Percentiles rank a stretch among this genome's conserved stretches.
phyloP scores from a whole-genome alignment of 495 filamentous ascomycete species.

The Bathelium albidoporum region DNA sequence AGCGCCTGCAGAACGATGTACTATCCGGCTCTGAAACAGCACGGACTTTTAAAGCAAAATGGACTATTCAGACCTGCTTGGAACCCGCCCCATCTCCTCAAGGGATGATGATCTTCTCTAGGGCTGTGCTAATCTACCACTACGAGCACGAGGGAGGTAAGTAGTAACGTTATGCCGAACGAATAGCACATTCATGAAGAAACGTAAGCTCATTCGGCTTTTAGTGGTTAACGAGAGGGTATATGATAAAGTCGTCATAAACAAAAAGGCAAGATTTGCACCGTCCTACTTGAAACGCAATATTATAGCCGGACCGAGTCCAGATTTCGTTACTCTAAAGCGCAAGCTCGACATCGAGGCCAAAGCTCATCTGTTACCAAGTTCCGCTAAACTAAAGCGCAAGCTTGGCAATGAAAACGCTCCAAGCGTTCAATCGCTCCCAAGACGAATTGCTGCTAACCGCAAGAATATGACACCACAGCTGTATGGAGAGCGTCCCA shows the following conservation, averaged over 20 bases:
- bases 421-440: neutral
- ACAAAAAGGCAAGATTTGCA: neutral
- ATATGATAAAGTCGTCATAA: neutral
- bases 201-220: neutral
- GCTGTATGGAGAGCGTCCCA: no score
- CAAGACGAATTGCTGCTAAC: neutral
- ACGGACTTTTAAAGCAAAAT: neutral
- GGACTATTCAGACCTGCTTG: neutral
- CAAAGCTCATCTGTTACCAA: neutral
- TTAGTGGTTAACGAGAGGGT: neutral
- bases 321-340: neutral
- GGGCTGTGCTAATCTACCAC: neutral
- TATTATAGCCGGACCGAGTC: neutral
- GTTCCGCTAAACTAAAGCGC: neutral
- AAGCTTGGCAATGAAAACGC: neutral
- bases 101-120: neutral
- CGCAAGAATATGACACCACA: no score
- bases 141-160: neutral
- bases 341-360: neutral
- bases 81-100: no score
- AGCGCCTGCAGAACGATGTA: neutral
- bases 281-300: no score
- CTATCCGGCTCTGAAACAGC: neutral
- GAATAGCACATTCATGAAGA: neutral
- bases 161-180: neutral